Evolutionary conservation across 2,329 filamentous ascomycete genomes (phyloP).

Genomic region (Xylaria sp.): DNA sequence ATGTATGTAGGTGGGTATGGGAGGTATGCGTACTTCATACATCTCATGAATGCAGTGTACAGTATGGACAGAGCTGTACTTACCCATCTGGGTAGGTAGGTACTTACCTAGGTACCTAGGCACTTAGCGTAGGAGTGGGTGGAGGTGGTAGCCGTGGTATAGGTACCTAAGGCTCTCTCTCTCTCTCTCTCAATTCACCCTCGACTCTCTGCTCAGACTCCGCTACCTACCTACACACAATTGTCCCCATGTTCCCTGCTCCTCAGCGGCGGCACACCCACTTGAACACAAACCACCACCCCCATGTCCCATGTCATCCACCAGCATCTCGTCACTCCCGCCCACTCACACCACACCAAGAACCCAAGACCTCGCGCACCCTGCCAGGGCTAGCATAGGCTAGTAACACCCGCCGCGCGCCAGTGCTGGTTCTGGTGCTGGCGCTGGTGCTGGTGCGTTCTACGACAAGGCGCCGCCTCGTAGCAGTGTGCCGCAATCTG

Average conservation of each 20-base stretch:
- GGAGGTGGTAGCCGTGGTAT: too few species aligned
- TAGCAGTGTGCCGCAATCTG: constrained; percentile 3
- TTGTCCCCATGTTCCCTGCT: constrained; percentile 20
- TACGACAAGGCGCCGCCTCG: background rate
- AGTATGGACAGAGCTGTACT: too few species aligned
- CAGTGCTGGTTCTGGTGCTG: background rate
- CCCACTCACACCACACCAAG: constrained; percentile 26
- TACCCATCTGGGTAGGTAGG: too few species aligned
- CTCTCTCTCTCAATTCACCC: too few species aligned
- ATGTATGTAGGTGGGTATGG: too few species aligned
- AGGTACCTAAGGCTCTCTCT: too few species aligned
- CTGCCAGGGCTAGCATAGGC: constrained; percentile 6
- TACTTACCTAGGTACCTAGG: too few species aligned
- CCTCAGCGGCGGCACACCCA: constrained; percentile 25
- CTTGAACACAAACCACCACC: constrained; percentile 1
- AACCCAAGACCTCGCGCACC: background rate
- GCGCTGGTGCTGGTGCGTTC: background rate
- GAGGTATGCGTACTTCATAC: too few species aligned
- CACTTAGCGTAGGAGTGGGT: too few species aligned
- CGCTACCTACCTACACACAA: too few species aligned
- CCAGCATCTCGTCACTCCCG: constrained; percentile 25
- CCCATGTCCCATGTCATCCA: constrained; percentile 25
- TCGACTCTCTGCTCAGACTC: too few species aligned
- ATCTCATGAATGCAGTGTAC: too few species aligned
- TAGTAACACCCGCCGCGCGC: constrained; percentile 8